A percentile compares a stretch with the other conserved stretches of the same genome.
phyloP scores from a whole-genome alignment of 2,329 filamentous ascomycete species.

The Fusarium fujikuroi region DNA sequence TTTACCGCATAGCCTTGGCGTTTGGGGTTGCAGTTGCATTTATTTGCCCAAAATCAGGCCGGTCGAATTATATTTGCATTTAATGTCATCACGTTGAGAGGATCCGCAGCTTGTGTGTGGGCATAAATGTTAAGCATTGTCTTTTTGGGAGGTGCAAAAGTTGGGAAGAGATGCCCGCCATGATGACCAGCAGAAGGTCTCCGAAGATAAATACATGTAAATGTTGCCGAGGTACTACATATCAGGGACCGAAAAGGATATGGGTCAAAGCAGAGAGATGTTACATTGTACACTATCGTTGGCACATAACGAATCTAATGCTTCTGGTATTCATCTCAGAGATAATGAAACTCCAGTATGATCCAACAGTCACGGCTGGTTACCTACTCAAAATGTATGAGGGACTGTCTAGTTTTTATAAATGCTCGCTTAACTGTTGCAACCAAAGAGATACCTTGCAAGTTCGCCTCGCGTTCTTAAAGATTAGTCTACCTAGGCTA shows the following conservation, averaged over 20 bases:
- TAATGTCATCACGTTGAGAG: conserved; percentile 23
- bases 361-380: neutral
- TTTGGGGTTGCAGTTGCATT: conserved; percentile 34
- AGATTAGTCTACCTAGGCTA: neutral
- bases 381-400: neutral
- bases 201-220: conserved; percentile 15
- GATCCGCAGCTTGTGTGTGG: conserved; percentile 21
- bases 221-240: conserved; percentile 3
- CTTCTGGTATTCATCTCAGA: conserved; percentile 16
- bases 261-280: conserved; percentile 5
- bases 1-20: conserved; percentile 46
- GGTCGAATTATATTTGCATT: conserved; percentile 34
- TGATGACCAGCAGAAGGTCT: conserved; percentile 9
- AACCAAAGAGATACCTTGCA: neutral
- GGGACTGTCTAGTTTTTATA: neutral
- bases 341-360: neutral
- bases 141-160: conserved; percentile 31
- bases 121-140: conserved; percentile 31
- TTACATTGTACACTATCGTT: conserved; percentile 32
- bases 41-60: conserved; percentile 20
- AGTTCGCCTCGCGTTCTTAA: neutral
- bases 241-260: neutral
- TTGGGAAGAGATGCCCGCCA: conserved; percentile 12
- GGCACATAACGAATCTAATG: conserved; percentile 42
- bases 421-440: neutral